Conservation (phyloP, 2,329 filamentous ascomycete genomes). For the Sphaerulina populicola region DNA sequence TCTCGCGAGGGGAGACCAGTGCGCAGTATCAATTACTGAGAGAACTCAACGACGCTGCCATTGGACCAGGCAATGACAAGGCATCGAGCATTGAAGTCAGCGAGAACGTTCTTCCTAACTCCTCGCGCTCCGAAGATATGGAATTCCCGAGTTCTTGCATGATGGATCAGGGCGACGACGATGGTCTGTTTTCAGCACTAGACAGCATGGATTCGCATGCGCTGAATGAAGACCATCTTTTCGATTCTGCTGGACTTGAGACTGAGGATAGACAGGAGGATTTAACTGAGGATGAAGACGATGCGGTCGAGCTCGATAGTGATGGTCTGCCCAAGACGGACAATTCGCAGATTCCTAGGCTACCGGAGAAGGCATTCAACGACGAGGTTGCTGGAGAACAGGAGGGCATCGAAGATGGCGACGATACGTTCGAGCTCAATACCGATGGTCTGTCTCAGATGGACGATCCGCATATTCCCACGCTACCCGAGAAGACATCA, state of each 20-base stretch:
- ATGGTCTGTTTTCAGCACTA: neutral
- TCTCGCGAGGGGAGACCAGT: conserved; percentile 9
- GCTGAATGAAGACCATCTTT: neutral
- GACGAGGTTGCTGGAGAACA: neutral
- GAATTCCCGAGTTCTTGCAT: neutral
- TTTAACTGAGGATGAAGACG: neutral
- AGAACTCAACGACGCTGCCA: neutral
- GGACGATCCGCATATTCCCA: neutral
- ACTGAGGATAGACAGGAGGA: conserved; percentile 4
- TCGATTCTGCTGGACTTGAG: neutral
- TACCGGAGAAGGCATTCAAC: neutral
- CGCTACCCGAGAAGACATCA: neutral
- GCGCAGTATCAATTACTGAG: neutral
- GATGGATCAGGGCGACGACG: neutral
- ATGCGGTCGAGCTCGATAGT: neutral
- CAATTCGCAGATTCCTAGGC: neutral
- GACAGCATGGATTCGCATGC: neutral
- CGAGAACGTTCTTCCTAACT: conserved; percentile 10
- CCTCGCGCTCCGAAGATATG: neutral
- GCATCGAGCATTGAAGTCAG: conserved; percentile 20
- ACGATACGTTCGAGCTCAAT: neutral
- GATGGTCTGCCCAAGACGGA: neutral
- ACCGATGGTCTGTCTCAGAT: neutral
- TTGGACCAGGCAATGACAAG: conserved; percentile 7
- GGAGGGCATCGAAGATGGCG: too few species aligned